Percentiles rank a stretch among this genome's conserved stretches.
These are phyloP conservation scores for Tolypocladium ovalisporum DNA, from an alignment of 2,329 filamentous ascomycete species.

Conservation along the genomic window DNA sequence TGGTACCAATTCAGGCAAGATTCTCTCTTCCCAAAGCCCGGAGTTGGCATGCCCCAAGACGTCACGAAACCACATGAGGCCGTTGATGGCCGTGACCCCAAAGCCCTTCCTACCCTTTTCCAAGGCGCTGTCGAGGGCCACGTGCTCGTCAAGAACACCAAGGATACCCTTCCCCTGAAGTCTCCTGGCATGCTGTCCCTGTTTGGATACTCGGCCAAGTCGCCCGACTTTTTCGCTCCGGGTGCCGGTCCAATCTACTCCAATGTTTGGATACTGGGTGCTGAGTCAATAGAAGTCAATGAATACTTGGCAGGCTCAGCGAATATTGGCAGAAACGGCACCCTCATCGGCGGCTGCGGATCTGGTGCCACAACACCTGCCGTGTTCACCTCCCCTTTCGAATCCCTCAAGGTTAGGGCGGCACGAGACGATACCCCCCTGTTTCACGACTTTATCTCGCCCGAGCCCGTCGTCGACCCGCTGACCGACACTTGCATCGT, in stretches of 20 bases:
- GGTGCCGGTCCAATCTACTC: constrained; percentile 21
- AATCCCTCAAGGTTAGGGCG: constrained; percentile 40
- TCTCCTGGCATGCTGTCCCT: constrained; percentile 40
- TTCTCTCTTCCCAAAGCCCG: constrained; percentile 31
- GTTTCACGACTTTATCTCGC: constrained; percentile 45
- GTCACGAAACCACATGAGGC: constrained; percentile 37
- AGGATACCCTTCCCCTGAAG: constrained; percentile 41
- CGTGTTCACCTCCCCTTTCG: constrained; percentile 39
- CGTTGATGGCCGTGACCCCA: constrained; percentile 42
- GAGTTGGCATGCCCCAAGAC: constrained; percentile 39
- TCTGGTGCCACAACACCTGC: constrained; percentile 36
- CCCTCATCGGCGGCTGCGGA: constrained; percentile 28
- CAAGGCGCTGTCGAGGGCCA: constrained; percentile 52
- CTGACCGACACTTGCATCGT: constrained; percentile 55
- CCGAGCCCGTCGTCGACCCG: constrained; percentile 35
- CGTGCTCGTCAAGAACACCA: constrained; percentile 52
- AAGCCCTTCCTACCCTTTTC: constrained; percentile 27
- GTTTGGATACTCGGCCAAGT: constrained; percentile 50
- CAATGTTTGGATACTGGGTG: constrained; percentile 23
- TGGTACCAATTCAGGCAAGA: constrained; percentile 48
- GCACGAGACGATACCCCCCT: constrained; percentile 45
- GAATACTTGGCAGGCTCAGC: background rate
- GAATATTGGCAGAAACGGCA: constrained; percentile 34
- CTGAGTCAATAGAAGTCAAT: constrained; percentile 11
- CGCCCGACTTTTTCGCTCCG: constrained; percentile 31